A percentile compares a stretch with the other conserved stretches of the same genome.
Conservation (phyloP, 1,284 basidiomycete genomes). For the Malassezia brasiliensis region DNA sequence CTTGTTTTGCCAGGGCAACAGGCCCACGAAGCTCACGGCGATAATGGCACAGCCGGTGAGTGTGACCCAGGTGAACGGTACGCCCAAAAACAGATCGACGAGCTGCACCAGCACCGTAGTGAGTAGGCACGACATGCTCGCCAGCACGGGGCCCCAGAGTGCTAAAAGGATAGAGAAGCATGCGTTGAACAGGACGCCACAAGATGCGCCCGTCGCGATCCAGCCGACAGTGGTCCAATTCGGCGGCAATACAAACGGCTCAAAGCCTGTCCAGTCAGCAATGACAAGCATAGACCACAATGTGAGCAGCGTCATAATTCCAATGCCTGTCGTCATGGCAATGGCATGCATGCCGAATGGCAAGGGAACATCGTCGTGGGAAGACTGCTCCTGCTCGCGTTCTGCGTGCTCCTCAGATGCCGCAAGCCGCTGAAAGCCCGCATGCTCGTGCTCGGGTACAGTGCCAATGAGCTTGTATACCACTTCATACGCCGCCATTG, state of each 20-base stretch:
- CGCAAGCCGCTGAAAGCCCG: conserved; percentile 2
- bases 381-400: not conserved
- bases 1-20: conserved; percentile 7
- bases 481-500: conserved; percentile 46
- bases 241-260: conserved; percentile 35
- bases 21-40: conserved; percentile 29
- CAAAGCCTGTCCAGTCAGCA: conserved; percentile 28
- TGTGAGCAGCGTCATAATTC: conserved; percentile 26
- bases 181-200: conserved; percentile 45
- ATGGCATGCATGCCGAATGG: conserved; percentile 46
- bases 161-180: conserved; percentile 32
- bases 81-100: conserved; percentile 29
- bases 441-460: conserved; percentile 17
- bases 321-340: conserved; percentile 45
- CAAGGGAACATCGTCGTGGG: conserved; percentile 12
- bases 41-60: conserved; percentile 35
- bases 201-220: conserved; percentile 24
- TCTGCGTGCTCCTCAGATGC: conserved; percentile 1
- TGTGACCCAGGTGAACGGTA: conserved; percentile 31
- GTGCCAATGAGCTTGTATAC: conserved; percentile 41
- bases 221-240: conserved; percentile 22
- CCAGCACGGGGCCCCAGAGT: conserved; percentile 45
- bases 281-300: conserved; percentile 38
- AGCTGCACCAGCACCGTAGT: conserved; percentile 42
- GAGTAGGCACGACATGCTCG: conserved; percentile 40